Evolutionary conservation across 371 early-diverging fungal genomes (phyloP).

Genomic region (Apophysomyces variabilis): DNA sequence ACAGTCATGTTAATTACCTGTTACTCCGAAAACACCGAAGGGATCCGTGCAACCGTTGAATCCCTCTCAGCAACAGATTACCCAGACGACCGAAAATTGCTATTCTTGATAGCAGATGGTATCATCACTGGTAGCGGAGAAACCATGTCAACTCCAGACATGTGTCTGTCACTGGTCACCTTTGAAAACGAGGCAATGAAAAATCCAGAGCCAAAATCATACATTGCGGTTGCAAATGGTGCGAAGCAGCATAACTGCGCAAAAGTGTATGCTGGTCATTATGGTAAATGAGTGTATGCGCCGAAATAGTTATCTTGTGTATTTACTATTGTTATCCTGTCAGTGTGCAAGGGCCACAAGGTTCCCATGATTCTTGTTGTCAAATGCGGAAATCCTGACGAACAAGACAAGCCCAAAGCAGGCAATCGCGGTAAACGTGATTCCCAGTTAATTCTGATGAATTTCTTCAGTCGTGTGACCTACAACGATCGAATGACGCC

Average conservation of each 20-base stretch:
- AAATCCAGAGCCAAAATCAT: constrained; percentile 69
- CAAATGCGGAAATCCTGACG: constrained; percentile 80
- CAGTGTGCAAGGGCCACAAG: constrained; percentile 52
- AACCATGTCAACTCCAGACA: constrained; percentile 77
- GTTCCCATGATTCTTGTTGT: constrained; percentile 80
- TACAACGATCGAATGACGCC: constrained; percentile 85
- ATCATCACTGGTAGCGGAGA: constrained; percentile 84
- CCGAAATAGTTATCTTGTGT: constrained; percentile 38
- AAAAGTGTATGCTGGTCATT: constrained; percentile 92
- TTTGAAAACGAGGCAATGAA: constrained; percentile 57
- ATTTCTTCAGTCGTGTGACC: constrained; percentile 83
- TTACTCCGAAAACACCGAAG: constrained; percentile 91
- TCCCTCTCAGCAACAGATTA: constrained; percentile 89
- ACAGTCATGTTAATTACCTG: constrained; percentile 80
- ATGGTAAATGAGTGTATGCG: constrained; percentile 34
- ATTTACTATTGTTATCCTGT: constrained; percentile 29
- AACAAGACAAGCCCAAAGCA: constrained; percentile 72
- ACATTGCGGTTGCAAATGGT: constrained; percentile 88
- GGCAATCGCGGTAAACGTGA: constrained; percentile 96
- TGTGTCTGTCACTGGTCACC: constrained; percentile 67
- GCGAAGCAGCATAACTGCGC: constrained; percentile 85
- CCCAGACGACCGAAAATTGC: constrained; percentile 86
- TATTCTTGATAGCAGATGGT: constrained; percentile 91
- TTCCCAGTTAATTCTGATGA: constrained; percentile 93
- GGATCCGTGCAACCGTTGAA: constrained; percentile 88